Evolutionary conservation across 192 early-diverging fungal genomes (phyloP).

Genomic region (Coemansia aciculifera): DNA sequence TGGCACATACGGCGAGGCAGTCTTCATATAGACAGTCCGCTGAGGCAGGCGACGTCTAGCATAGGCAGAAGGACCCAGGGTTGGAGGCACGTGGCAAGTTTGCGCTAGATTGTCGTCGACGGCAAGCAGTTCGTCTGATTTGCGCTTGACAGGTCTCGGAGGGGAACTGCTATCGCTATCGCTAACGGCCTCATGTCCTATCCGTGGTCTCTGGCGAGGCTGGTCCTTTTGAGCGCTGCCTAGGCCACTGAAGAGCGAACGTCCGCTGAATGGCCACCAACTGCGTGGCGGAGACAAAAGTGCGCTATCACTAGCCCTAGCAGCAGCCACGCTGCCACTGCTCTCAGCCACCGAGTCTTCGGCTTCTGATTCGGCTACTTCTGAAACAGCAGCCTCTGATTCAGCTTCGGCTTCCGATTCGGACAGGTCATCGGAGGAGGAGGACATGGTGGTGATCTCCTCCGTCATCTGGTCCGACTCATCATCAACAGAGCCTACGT

Average conservation of each 20-base stretch:
- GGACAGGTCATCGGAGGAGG: slow-evolving; percentile 9
- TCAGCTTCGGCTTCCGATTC: background rate
- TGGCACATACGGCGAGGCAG: slow-evolving; percentile 25
- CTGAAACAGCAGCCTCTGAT: background rate
- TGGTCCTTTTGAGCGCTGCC: slow-evolving; percentile 9
- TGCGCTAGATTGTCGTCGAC: background rate
- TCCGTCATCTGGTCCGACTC: slow-evolving; percentile 38
- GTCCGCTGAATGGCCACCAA: slow-evolving; percentile 41
- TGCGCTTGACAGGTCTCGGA: background rate
- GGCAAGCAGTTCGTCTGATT: background rate
- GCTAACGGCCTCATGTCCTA: background rate
- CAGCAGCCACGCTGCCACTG: background rate
- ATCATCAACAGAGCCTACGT: background rate
- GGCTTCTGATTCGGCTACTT: background rate
- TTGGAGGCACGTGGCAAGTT: background rate
- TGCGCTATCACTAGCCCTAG: background rate
- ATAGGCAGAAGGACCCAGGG: background rate
- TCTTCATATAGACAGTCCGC: background rate
- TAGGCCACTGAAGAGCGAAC: slow-evolving; percentile 20
- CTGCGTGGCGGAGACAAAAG: slow-evolving; percentile 11
- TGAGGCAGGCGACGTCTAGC: slow-evolving; percentile 16
- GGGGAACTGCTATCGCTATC: background rate
- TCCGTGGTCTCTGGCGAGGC: background rate
- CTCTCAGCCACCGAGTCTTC: background rate
- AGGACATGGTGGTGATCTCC: slow-evolving; percentile 28